Evolutionary conservation across 371 early-diverging fungal genomes (phyloP), one percentile per base, ranked within the genome.

Genomic region (Circinella minor): DNA sequence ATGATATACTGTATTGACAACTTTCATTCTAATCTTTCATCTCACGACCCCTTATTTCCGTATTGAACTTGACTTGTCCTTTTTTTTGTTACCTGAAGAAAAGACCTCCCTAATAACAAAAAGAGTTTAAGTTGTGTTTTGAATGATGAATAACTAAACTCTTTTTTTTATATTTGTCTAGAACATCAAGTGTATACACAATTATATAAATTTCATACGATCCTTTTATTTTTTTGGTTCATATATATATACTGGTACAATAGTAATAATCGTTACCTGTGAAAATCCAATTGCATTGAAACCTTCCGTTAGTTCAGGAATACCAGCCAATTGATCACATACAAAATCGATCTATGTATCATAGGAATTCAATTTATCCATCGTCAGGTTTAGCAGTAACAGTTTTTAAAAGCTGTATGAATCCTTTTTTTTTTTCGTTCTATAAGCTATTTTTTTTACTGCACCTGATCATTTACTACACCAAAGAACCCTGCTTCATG

Each of bases 251-350:
- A 27, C 27, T 27, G 27, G 27, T 27, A 27, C 1, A 6, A 43
- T n/a, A n/a, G n/a, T 59, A 27, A 46, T 63, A 61, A 65, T 63
- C 54, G 66, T 71, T 72, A 85, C 90, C 76, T 98, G 98, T 5
- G 96, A 96, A 79, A 98, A 96, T n/a, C 98, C 98, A 63, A 98
- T 82, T 36, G 94, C 93, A 77, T 97, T 93, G 78, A 94, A 96
- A 0, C 96, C 96, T 60, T 80, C 66, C 27, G 74, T 36, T 13
- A 97, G 86, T 62, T 89, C 86, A 5, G 77, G 75, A 39, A 91
- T 83, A 14, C 47, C 70, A 3, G 76, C 65, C 49, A 94, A 74
- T 63, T 90, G 83, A 4, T 82, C 63, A 68, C 93, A 93, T 0
- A 91, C 91, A 14, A 46, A n/a, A 55, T 87, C 88, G 5, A 93